These are phyloP conservation scores for Trichoderma sp. DNA, from an alignment of 2,329 filamentous ascomycete species.

Conservation along the genomic window DNA sequence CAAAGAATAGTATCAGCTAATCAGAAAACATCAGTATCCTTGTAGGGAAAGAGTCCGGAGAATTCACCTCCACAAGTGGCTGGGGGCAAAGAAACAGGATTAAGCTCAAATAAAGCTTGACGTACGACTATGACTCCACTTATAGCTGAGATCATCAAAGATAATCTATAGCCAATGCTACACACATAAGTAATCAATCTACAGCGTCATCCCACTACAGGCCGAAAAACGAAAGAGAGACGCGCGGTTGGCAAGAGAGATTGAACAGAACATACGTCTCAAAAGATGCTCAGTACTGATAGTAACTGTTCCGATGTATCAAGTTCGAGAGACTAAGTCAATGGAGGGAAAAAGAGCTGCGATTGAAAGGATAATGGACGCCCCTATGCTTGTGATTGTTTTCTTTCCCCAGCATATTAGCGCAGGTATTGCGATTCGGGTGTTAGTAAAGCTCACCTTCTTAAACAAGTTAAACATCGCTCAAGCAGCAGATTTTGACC, in stretches of 20 bases:
- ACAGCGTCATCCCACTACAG: neutral
- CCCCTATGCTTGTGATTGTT: neutral
- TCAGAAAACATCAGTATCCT: neutral
- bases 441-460: neutral
- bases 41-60: neutral
- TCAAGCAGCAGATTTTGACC: neutral
- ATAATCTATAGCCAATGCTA: neutral
- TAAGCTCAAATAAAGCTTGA: neutral
- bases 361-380: neutral
- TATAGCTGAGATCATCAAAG: neutral
- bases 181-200: neutral
- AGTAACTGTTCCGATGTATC: neutral
- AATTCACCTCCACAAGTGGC: neutral
- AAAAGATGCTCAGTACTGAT: neutral
- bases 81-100: neutral
- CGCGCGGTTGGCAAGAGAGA: neutral
- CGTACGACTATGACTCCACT: neutral
- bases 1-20: neutral
- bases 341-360: neutral
- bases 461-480: neutral
- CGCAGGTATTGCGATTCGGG: neutral
- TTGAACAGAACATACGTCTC: neutral
- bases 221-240: neutral
- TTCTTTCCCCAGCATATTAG: neutral
- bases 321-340: neutral